Evolutionary conservation across 306 rosid genomes (phyloP).

Genomic region (Begonia loranthoides): DNA sequence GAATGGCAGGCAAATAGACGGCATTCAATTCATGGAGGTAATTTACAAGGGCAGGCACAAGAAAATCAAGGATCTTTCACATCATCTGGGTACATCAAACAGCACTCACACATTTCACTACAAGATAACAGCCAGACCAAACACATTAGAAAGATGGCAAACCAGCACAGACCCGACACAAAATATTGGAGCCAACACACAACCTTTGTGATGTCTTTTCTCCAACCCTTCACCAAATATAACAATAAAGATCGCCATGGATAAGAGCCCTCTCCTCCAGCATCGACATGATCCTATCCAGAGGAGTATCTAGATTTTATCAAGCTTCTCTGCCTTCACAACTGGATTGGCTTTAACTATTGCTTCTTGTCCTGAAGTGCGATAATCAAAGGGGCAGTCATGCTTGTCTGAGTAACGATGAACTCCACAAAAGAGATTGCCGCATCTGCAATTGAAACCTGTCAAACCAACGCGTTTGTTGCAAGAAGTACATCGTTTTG

Average conservation of each 20-base stretch:
- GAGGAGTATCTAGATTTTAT: slow-evolving; percentile 34
- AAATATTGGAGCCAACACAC: too few species aligned
- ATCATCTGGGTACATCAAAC: too few species aligned
- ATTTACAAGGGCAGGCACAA: too few species aligned
- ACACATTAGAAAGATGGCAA: too few species aligned
- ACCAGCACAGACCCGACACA: too few species aligned
- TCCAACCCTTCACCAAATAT: not conserved
- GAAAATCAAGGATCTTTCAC: too few species aligned
- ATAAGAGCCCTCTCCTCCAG: slow-evolving; percentile 13
- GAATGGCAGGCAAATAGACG: too few species aligned
- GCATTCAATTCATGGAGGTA: too few species aligned
- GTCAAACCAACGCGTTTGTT: slow-evolving; percentile 81
- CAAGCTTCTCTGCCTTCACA: slow-evolving; percentile 86
- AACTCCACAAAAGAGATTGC: slow-evolving; percentile 49
- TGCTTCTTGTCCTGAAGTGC: slow-evolving; percentile 63
- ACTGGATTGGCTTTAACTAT: slow-evolving; percentile 84
- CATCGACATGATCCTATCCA: not conserved
- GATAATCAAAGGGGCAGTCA: slow-evolving; percentile 62
- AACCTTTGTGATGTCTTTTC: too few species aligned
- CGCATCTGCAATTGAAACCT: slow-evolving; percentile 81
- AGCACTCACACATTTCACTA: slow-evolving; percentile 7
- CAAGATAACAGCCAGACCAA: slow-evolving; percentile 1
- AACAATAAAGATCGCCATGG: slow-evolving; percentile 21
- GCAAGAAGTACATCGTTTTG: slow-evolving; percentile 67
- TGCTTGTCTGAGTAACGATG: slow-evolving; percentile 91